Conservation (phyloP, 2,329 filamentous ascomycete species). For the Xylariaceae sp. region DNA sequence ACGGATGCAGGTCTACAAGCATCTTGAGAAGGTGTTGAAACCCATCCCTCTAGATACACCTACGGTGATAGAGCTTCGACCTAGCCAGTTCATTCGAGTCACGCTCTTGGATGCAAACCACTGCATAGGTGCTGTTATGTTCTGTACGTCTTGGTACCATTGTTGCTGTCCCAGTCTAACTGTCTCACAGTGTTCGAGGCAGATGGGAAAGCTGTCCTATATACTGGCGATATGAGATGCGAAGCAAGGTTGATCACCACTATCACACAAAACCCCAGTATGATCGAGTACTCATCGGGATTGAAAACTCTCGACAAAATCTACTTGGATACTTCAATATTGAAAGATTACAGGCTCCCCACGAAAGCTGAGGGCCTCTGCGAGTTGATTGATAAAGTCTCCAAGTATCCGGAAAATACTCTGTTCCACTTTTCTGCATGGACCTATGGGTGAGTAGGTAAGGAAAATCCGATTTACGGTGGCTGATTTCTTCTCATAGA, state of each 20-base stretch:
- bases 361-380: conserved; percentile 69
- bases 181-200: conserved; percentile 63
- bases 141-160: conserved; percentile 43
- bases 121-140: conserved; percentile 88
- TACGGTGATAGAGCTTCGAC: conserved; percentile 68
- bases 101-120: conserved; percentile 91
- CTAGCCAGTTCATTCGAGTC: conserved; percentile 65
- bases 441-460: conserved; percentile 64
- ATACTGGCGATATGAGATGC: conserved; percentile 83
- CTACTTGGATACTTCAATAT: conserved; percentile 85
- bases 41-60: conserved; percentile 79
- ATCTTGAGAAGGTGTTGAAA: conserved; percentile 69
- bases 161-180: conserved; percentile 3
- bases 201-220: conserved; percentile 67
- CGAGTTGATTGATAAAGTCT: conserved; percentile 68
- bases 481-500: conserved; percentile 22
- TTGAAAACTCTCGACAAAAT: conserved; percentile 69
- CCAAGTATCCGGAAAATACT: conserved; percentile 65
- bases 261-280: conserved; percentile 63
- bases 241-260: conserved; percentile 83
- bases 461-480: neutral
- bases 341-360: conserved; percentile 42
- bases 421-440: conserved; percentile 82
- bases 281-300: conserved; percentile 70
- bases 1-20: conserved; percentile 69